phyloP scores from a whole-genome alignment of 163 green algal genomes.

The Chloromonas sp. region DNA sequence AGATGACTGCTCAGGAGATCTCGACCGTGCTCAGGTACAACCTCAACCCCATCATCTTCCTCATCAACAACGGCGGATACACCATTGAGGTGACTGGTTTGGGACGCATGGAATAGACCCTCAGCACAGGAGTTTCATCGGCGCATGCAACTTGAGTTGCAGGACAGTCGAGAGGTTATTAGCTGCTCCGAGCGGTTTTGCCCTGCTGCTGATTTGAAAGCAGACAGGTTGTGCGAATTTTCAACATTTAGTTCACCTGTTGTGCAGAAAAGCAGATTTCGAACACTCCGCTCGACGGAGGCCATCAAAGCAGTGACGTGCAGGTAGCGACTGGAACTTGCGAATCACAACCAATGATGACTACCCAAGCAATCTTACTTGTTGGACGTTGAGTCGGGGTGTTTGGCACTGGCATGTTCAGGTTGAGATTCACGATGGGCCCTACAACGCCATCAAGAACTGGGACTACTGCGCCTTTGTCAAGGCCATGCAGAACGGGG shows the following conservation, averaged over 20 bases:
- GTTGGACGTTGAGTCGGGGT: background rate
- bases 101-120: too few relatives aligned
- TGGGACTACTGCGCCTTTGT: conserved; percentile 69
- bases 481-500: conserved; percentile 46
- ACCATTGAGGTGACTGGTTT: conserved; percentile 44
- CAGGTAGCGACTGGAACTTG: background rate
- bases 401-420: background rate
- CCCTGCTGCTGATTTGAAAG: background rate
- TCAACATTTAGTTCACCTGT: background rate
- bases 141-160: too few relatives aligned
- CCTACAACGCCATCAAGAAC: conserved; percentile 74
- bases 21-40: conserved; percentile 70
- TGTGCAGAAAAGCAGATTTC: background rate
- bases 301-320: background rate
- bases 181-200: background rate
- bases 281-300: background rate
- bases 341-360: too few relatives aligned
- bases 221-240: background rate
- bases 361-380: too few relatives aligned
- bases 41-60: conserved; percentile 70
- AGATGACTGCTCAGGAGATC: conserved; percentile 57
- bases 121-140: too few relatives aligned
- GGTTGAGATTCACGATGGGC: conserved; percentile 71
- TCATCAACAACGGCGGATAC: conserved; percentile 81
- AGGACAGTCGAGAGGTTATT: background rate